A percentile compares a stretch with the other conserved stretches of the same genome.
Conservation (phyloP, 78 protist genomes). For the Dictyostelium brefeldianum region DNA sequence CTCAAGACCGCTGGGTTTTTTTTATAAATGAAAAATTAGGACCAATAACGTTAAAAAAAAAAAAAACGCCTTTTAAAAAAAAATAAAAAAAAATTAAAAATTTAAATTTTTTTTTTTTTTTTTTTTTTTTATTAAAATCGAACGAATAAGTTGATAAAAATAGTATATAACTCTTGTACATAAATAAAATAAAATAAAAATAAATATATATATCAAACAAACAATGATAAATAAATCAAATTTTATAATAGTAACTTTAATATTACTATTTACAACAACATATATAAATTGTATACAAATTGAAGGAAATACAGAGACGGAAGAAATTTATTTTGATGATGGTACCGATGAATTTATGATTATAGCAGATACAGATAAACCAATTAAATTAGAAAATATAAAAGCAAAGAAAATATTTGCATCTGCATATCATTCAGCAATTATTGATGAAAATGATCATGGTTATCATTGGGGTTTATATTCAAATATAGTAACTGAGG, state of each 20-base stretch:
- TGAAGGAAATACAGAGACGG: not conserved
- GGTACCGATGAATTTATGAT: conserved; percentile 11
- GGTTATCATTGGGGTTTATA: conserved; percentile 35
- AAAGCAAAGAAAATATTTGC: conserved; percentile 14
- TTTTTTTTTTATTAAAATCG: no score
- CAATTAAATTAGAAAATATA: not conserved
- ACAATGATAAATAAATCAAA: not conserved
- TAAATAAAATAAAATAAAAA: not conserved
- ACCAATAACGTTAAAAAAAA: no score
- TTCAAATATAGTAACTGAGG: conserved; percentile 6
- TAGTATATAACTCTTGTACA: not conserved
- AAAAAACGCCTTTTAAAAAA: not conserved
- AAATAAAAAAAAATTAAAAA: no score
- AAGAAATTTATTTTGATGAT: conserved; percentile 11
- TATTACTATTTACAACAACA: no score
- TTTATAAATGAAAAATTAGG: no score
- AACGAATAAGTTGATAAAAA: not conserved
- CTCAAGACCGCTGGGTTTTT: no score
- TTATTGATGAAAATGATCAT: not conserved
- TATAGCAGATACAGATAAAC: not conserved
- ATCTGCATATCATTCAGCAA: conserved; percentile 30
- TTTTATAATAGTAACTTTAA: no score
- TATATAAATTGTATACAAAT: not conserved
- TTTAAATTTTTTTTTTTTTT: no score
- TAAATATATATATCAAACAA: no score